Percentiles rank a stretch among this genome's conserved stretches.
Evolutionary conservation across 129 eudicot genomes (phyloP).

Genomic region (Calendula officinalis): DNA sequence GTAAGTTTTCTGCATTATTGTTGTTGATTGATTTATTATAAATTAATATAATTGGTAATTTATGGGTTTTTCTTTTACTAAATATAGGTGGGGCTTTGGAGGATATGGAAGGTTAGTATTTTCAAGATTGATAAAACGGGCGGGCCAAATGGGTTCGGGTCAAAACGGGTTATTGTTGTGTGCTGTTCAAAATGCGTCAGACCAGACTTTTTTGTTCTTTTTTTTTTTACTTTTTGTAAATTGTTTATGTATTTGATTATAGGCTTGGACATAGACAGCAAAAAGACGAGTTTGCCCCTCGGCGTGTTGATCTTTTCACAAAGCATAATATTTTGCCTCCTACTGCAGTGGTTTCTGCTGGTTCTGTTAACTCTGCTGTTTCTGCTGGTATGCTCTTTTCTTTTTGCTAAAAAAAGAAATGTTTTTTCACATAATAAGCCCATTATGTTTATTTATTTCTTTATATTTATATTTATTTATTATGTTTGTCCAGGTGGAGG

Average conservation of each 20-base stretch:
- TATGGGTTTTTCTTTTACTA: neutral
- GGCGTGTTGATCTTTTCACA: constrained; percentile 75
- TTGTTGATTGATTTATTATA: neutral
- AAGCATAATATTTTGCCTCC: constrained; percentile 80
- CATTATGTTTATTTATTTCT: neutral
- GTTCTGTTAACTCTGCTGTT: constrained; percentile 73
- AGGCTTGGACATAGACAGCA: constrained; percentile 98
- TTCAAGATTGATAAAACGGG: neutral
- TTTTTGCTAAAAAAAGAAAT: neutral
- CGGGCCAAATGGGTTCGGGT: neutral
- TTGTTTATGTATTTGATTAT: neutral
- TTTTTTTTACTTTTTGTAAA: neutral
- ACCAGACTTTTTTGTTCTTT: neutral
- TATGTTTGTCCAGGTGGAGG: constrained; percentile 62
- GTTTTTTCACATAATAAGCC: neutral
- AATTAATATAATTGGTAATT: constrained; percentile 8
- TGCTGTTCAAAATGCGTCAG: neutral
- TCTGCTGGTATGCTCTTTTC: constrained; percentile 64
- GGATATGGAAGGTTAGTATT: constrained; percentile 91
- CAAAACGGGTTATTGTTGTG: neutral
- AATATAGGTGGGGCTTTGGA: constrained; percentile 89
- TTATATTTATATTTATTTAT: neutral
- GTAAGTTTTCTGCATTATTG: constrained; percentile 49
- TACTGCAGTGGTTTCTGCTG: constrained; percentile 81
- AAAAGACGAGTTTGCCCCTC: constrained; percentile 86